These are phyloP conservation scores for Hansenula anomala DNA, from an alignment of 1,139 yeast genomes.

Conservation along the genomic window DNA sequence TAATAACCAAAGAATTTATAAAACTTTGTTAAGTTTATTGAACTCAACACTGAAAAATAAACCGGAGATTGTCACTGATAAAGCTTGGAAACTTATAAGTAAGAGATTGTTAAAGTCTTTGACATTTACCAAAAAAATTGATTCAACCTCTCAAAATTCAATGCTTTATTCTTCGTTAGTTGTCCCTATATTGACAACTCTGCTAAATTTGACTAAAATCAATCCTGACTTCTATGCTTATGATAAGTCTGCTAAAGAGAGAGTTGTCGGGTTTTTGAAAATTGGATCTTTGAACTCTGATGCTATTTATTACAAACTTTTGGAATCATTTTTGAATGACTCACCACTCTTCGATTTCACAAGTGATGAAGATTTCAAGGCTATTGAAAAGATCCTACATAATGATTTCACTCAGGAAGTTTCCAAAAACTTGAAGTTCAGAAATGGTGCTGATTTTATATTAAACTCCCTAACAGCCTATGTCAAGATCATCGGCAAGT, in stretches of 20 bases:
- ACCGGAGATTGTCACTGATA: slow-evolving; percentile 22
- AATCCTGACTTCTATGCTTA: slow-evolving; percentile 47
- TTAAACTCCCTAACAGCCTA: slow-evolving; percentile 18
- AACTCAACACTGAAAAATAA: slow-evolving; percentile 20
- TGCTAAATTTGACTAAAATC: slow-evolving; percentile 37
- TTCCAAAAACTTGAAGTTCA: slow-evolving; percentile 23
- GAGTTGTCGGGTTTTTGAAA: slow-evolving; percentile 40
- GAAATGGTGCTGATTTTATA: slow-evolving; percentile 22
- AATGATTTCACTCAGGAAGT: slow-evolving; percentile 23
- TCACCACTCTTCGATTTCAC: slow-evolving; percentile 5
- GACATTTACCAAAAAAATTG: slow-evolving; percentile 32
- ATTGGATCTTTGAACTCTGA: slow-evolving; percentile 51
- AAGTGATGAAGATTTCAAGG: slow-evolving; percentile 7
- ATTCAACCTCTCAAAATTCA: slow-evolving; percentile 26
- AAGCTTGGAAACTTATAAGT: slow-evolving; percentile 39
- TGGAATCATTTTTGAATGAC: slow-evolving; percentile 15
- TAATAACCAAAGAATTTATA: slow-evolving; percentile 43
- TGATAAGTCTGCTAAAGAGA: slow-evolving; percentile 40
- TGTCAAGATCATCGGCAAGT: slow-evolving; percentile 5
- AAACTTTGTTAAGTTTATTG: slow-evolving; percentile 35
- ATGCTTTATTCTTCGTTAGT: slow-evolving; percentile 41
- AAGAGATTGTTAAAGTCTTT: slow-evolving; percentile 50
- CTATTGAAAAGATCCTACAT: slow-evolving; percentile 18
- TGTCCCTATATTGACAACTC: slow-evolving; percentile 44
- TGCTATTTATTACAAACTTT: slow-evolving; percentile 39